Conservation (phyloP, 768 basidiomycete genomes). For the Termitomyces sp. region DNA sequence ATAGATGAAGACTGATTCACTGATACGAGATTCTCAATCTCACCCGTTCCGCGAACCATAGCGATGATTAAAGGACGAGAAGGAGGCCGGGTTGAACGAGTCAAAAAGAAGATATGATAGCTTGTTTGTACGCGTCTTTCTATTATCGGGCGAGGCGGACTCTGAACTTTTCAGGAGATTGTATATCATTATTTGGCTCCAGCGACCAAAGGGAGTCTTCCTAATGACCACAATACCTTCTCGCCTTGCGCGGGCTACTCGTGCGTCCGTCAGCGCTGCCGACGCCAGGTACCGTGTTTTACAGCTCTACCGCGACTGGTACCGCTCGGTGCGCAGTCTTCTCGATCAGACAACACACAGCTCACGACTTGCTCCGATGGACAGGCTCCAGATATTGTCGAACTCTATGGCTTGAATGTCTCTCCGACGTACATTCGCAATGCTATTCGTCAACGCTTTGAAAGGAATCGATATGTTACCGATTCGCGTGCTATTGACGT, state of each 20-base stretch:
- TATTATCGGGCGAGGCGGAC: slow-evolving; percentile 14
- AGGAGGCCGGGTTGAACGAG: slow-evolving; percentile 1
- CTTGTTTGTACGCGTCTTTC: slow-evolving; percentile 1
- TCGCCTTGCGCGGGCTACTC: slow-evolving; percentile 70
- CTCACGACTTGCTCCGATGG: slow-evolving; percentile 5
- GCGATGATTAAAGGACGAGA: slow-evolving; percentile 5
- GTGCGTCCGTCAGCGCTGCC: slow-evolving; percentile 46
- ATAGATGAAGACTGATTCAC: background rate
- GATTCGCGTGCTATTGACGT: slow-evolving; percentile 83
- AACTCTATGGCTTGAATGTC: slow-evolving; percentile 76
- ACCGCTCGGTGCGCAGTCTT: slow-evolving; percentile 67
- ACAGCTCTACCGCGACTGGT: slow-evolving; percentile 89
- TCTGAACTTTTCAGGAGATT: slow-evolving; percentile 8
- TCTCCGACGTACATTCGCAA: slow-evolving; percentile 76
- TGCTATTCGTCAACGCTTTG: slow-evolving; percentile 81
- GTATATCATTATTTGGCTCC: slow-evolving; percentile 11
- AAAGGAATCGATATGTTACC: slow-evolving; percentile 75
- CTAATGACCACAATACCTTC: slow-evolving; percentile 77
- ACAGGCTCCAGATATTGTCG: slow-evolving; percentile 88
- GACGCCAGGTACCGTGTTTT: slow-evolving; percentile 66
- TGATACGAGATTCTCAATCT: background rate
- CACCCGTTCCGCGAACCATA: slow-evolving; percentile 52
- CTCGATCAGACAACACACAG: background rate
- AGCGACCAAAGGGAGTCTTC: background rate
- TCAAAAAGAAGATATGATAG: slow-evolving; percentile 2